Conservation (phyloP, 768 basidiomycete genomes). For the Suillus subalutaceus region DNA sequence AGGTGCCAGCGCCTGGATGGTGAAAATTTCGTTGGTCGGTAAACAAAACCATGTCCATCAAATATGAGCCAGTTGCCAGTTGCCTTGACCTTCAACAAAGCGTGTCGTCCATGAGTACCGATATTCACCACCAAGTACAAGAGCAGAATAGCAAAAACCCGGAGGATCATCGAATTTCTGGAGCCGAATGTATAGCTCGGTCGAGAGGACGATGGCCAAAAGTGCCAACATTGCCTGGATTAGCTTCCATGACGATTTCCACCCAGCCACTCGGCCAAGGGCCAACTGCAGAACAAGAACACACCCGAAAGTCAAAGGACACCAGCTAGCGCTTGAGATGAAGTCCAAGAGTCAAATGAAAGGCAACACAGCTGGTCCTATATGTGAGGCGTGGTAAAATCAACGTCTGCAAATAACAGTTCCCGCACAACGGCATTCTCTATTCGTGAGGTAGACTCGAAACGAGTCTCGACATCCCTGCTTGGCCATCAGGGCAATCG, state of each 20-base stretch:
- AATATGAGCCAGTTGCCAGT: not conserved
- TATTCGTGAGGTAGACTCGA: not conserved
- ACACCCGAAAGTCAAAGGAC: not conserved
- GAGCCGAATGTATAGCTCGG: not conserved
- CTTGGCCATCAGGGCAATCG: too few species aligned
- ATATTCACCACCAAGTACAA: not conserved
- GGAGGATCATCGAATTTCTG: not conserved
- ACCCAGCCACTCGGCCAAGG: not conserved
- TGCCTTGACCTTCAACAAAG: not conserved
- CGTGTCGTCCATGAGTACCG: not conserved
- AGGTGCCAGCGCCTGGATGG: not conserved
- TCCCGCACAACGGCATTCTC: not conserved
- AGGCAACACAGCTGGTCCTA: not conserved
- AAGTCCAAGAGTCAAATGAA: not conserved
- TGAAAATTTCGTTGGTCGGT: not conserved
- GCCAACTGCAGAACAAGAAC: too few species aligned
- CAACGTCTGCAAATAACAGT: not conserved
- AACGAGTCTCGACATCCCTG: not conserved
- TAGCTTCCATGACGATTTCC: conserved; percentile 2
- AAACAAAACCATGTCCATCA: not conserved
- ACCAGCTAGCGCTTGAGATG: not conserved
- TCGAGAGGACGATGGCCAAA: not conserved
- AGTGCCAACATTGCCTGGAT: not conserved
- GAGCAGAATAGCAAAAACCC: not conserved
- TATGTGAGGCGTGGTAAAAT: not conserved